phyloP scores from a whole-genome alignment of 352 stramenopile species.

The Phytopythium delawarense region DNA sequence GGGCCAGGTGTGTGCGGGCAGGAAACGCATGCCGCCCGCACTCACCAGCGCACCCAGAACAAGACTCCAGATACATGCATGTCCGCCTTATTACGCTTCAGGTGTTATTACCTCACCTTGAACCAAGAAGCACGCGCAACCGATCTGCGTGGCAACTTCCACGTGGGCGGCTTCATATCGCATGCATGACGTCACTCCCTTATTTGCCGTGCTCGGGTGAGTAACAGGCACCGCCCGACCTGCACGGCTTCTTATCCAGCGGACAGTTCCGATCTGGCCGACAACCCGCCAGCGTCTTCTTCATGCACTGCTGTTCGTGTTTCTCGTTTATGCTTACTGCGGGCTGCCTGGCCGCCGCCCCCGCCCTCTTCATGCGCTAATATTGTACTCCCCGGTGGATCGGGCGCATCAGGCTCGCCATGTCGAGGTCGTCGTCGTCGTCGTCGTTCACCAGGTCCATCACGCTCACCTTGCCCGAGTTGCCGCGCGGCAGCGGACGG shows the following conservation, averaged over 20 bases:
- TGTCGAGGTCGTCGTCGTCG: conserved; percentile 45
- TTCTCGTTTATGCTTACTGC: conserved; percentile 4
- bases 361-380: conserved; percentile 13
- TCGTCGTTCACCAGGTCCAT: conserved; percentile 37
- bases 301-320: not conserved
- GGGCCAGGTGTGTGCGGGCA: not conserved
- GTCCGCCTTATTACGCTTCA: too few relatives aligned
- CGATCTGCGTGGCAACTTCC: not conserved
- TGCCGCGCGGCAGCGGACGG: conserved; percentile 22
- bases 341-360: not conserved
- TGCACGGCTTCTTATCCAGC: not conserved
- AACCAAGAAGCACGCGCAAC: too few relatives aligned
- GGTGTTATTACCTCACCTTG: too few relatives aligned
- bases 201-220: not conserved
- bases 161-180: conserved; percentile 5
- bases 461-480: conserved; percentile 18
- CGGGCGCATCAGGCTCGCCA: conserved; percentile 53
- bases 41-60: not conserved
- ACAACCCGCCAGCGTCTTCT: not conserved
- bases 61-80: too few relatives aligned
- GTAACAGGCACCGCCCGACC: not conserved
- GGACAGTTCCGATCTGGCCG: too few relatives aligned
- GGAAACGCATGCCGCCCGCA: not conserved
- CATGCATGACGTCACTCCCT: not conserved
- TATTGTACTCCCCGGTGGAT: conserved; percentile 62